Evolutionary conservation across 495 filamentous ascomycete genomes (phyloP), one percentile per base, ranked within the genome.

Genomic region (Glutinoglossum americanum): DNA sequence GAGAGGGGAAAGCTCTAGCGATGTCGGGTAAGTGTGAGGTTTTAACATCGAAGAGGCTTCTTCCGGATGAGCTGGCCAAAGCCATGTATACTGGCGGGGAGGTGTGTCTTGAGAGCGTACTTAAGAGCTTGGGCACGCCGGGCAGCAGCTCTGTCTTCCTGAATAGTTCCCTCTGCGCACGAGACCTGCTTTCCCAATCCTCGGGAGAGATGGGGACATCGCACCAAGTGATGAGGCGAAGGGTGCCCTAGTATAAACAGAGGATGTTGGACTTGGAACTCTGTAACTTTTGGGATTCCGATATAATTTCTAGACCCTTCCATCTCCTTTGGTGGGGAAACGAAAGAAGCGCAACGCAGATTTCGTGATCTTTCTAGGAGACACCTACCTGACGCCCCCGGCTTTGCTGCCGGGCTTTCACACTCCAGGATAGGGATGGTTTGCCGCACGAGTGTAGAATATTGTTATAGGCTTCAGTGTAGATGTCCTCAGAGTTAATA

Each of bases 401-500:
- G 19, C 92, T 90, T 73, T 96, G 90, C 1, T 96, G 69, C 65
- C 87, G 83, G 1, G 92, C 89, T 72, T 98, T 98, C 69, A 98
- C 79, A 51, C 76, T 76, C 92, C 92, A 98, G 0, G 92, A 89
- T 5, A 96, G 73, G 17, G 68, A 62, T 9, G 83, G 80, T 32
- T 79, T 80, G 59, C 76, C 76, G 66, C 89, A 83, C 64, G 84
- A 76, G 41, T 73, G 71, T 6, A 98, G 82, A 47, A 97, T 76
- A 41, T 79, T 69, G 69, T 97, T 95, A 30, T 85, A 83, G 68
- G 82, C 83, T 27, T 77, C 67, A 0, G 87, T 90, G 72, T 98
- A 98, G 58, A 83, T 76, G 67, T 98, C 92, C 65, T 98, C 92
- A n/a, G 86, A 87, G 70, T 97, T 81, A 60, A 98, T 81, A 19